Percentiles rank a stretch among this genome's conserved stretches.
These are phyloP conservation scores for Nidula niveotomentosa DNA, from an alignment of 1,284 basidiomycete species.

Conservation along the genomic window DNA sequence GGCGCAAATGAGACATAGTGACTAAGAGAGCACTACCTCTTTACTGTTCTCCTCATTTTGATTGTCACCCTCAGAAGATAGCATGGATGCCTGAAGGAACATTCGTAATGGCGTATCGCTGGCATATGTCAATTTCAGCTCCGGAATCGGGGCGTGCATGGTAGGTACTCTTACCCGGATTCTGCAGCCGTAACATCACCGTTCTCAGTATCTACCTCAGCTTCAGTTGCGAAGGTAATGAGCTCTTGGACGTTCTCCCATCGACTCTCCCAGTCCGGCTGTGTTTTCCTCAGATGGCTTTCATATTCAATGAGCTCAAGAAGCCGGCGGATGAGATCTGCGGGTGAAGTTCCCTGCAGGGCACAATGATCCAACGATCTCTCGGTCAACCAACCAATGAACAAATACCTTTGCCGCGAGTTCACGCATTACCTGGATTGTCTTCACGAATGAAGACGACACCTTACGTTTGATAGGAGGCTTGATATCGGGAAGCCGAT, in stretches of 20 bases:
- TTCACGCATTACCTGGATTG: conserved; percentile 53
- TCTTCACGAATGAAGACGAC: conserved; percentile 50
- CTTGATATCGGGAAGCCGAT: conserved; percentile 62
- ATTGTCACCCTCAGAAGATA: conserved; percentile 80
- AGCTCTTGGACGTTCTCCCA: conserved; percentile 91
- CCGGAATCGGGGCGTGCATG: not conserved
- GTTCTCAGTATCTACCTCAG: conserved; percentile 26
- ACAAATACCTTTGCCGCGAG: conserved; percentile 53
- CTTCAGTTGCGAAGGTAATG: conserved; percentile 67
- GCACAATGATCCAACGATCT: conserved; percentile 1
- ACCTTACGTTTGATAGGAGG: conserved; percentile 66
- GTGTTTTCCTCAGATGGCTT: conserved; percentile 67
- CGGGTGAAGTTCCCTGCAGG: conserved; percentile 57
- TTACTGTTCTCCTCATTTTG: conserved; percentile 57
- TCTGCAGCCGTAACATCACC: not conserved
- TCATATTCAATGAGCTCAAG: conserved; percentile 67
- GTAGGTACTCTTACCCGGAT: not conserved
- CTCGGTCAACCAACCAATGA: not conserved
- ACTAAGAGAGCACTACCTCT: conserved; percentile 37
- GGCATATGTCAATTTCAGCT: not conserved
- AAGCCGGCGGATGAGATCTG: conserved; percentile 64
- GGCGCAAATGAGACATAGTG: not conserved
- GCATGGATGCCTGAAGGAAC: conserved; percentile 84
- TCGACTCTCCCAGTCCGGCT: conserved; percentile 73
- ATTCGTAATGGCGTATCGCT: conserved; percentile 71